These are phyloP conservation scores for Nakazawaea sp. DNA, from an alignment of 805 yeast species.

Conservation along the genomic window DNA sequence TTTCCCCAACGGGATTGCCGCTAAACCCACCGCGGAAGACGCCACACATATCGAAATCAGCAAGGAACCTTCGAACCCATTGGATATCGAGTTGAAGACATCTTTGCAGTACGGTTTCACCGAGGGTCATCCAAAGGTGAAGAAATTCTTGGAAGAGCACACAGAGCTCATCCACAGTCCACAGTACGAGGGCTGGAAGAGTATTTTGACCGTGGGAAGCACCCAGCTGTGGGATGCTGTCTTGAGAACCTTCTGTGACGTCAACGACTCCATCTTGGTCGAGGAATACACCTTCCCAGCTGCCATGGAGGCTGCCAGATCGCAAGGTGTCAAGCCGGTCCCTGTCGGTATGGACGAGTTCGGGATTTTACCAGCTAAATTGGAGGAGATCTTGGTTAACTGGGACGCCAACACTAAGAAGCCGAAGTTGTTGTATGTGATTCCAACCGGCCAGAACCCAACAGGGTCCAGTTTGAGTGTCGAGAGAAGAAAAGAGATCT, in stretches of 20 bases:
- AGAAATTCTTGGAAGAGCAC: conserved; percentile 69
- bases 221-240: conserved; percentile 90
- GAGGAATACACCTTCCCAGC: conserved; percentile 76
- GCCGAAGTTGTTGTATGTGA: conserved; percentile 84
- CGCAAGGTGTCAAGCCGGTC: conserved; percentile 51
- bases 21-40: conserved; percentile 35
- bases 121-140: conserved; percentile 70
- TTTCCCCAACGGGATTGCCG: conserved; percentile 70
- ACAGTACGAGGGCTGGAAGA: conserved; percentile 67
- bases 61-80: conserved; percentile 36
- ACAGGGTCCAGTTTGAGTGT: conserved; percentile 79
- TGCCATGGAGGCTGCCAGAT: conserved; percentile 62
- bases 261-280: conserved; percentile 63
- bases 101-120: conserved; percentile 92
- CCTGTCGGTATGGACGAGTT: conserved; percentile 64
- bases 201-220: conserved; percentile 72
- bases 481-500: conserved; percentile 74
- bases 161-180: conserved; percentile 45
- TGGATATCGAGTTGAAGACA: conserved; percentile 67
- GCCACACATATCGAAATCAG: conserved; percentile 24
- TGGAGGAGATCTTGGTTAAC: conserved; percentile 45
- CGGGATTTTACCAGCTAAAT: conserved; percentile 55
- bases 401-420: conserved; percentile 53
- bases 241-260: conserved; percentile 48
- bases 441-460: conserved; percentile 97